Conservation (phyloP, 176 grass and related monocot genomes). For the Tillandsia leiboldiana region DNA sequence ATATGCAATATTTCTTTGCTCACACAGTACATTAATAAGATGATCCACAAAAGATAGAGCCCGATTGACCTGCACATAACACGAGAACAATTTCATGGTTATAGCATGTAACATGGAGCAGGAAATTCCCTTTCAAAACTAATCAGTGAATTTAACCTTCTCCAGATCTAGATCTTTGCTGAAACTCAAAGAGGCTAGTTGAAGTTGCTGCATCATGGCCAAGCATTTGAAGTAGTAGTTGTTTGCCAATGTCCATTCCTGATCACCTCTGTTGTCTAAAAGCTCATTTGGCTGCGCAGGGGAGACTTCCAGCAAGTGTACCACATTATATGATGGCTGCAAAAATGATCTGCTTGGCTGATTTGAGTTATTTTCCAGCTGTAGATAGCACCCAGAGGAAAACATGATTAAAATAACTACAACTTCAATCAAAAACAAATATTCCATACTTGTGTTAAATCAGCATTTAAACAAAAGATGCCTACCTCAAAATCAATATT, state of each 20-base stretch:
- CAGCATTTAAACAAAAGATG: background rate
- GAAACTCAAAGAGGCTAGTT: slow-evolving; percentile 60
- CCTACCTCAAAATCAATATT: background rate
- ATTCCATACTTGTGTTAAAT: background rate
- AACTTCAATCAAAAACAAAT: background rate
- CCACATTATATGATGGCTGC: slow-evolving; percentile 58
- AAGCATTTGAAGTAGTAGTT: slow-evolving; percentile 69
- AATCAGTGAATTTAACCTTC: slow-evolving; percentile 41
- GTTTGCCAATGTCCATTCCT: slow-evolving; percentile 56
- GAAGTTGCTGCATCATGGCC: slow-evolving; percentile 58
- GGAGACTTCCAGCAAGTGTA: slow-evolving; percentile 49
- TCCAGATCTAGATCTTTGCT: slow-evolving; percentile 73
- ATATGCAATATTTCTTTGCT: slow-evolving; percentile 73
- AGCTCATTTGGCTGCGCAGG: slow-evolving; percentile 20
- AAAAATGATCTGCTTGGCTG: slow-evolving; percentile 39
- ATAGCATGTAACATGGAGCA: background rate
- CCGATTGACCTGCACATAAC: slow-evolving; percentile 57
- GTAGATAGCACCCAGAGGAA: slow-evolving; percentile 14
- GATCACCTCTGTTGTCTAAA: slow-evolving; percentile 11
- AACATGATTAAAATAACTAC: background rate
- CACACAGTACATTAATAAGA: slow-evolving; percentile 48
- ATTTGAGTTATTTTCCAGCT: slow-evolving; percentile 40
- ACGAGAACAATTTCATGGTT: slow-evolving; percentile 22
- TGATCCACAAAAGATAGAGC: slow-evolving; percentile 70
- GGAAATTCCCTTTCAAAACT: background rate